Percentiles rank a stretch among this genome's conserved stretches.
phyloP scores from a whole-genome alignment of 2,329 filamentous ascomycete genomes.

The Phyllosticta citrichinensis region DNA sequence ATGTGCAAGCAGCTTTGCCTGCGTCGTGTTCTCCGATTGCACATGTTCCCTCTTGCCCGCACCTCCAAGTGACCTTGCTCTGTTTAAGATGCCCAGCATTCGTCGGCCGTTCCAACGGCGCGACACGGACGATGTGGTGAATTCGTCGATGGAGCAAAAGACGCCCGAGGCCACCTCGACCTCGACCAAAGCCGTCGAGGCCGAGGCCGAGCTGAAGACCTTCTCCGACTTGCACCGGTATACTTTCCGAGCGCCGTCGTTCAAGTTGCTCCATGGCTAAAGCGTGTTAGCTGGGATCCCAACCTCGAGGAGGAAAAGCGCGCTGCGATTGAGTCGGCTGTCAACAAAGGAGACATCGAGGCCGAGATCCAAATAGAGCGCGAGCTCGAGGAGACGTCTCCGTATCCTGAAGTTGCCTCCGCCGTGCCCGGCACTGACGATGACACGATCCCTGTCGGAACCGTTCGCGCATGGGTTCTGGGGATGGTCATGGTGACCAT shows the following conservation, averaged over 20 bases:
- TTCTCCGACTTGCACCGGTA: constrained; percentile 6
- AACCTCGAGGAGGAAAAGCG: constrained; percentile 11
- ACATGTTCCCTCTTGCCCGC: neutral
- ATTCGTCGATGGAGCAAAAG: neutral
- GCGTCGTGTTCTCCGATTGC: neutral
- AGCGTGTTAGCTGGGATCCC: constrained; percentile 3
- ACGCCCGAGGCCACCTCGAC: neutral
- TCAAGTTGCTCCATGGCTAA: neutral
- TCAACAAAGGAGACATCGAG: constrained; percentile 20
- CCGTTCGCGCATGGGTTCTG: constrained; percentile 18
- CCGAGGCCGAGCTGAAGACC: constrained; percentile 4
- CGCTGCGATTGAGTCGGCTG: constrained; percentile 11
- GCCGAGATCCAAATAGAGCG: constrained; percentile 14
- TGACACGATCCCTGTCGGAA: constrained; percentile 9
- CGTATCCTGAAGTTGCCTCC: constrained; percentile 13
- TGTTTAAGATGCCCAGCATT: constrained; percentile 5
- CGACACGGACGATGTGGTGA: neutral
- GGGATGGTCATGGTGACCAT: constrained; percentile 20
- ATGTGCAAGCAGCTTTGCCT: neutral
- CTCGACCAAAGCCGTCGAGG: neutral
- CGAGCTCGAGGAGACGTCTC: constrained; percentile 13
- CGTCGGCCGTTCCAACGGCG: constrained; percentile 3
- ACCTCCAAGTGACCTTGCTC: neutral
- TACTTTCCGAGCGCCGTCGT: too few species aligned
- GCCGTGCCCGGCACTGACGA: constrained; percentile 11